Conservation (phyloP, 257 asterid genomes). For the Solanum verrucosum region DNA sequence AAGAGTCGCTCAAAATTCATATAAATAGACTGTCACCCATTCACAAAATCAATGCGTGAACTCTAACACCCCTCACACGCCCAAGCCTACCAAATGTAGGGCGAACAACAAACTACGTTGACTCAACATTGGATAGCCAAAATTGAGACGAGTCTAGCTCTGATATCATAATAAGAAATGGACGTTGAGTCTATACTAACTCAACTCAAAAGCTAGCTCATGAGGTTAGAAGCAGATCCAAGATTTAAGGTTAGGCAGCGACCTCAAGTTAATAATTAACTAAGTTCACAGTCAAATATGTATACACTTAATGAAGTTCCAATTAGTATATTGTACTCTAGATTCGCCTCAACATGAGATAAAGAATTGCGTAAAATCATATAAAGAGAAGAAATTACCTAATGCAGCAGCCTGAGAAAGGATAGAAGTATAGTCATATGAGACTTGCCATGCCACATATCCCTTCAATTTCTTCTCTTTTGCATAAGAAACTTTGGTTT, state of each 20-base stretch:
- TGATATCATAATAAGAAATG: not conserved
- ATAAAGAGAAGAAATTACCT: not conserved
- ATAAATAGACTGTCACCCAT: not conserved
- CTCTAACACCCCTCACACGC: not conserved
- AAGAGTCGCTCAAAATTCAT: not conserved
- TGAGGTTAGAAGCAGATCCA: not conserved
- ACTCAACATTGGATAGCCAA: not conserved
- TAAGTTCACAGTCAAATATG: too few species aligned
- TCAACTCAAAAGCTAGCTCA: not conserved
- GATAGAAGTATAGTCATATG: conserved; percentile 3
- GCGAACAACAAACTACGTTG: not conserved
- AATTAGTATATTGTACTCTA: not conserved
- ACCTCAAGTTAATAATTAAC: too few species aligned
- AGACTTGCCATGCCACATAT: not conserved
- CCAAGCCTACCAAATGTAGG: not conserved
- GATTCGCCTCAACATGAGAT: not conserved
- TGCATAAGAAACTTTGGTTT: conserved; percentile 11
- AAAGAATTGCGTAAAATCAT: not conserved
- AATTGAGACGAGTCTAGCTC: not conserved
- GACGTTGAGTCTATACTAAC: not conserved
- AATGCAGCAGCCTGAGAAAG: conserved; percentile 10
- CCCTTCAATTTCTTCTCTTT: conserved; percentile 8
- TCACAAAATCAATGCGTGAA: not conserved
- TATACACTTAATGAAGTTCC: too few species aligned
- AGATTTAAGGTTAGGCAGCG: not conserved